These are phyloP conservation scores for Nitzschia inconspicua DNA, from an alignment of 108 stramenopile genomes.

Conservation along the genomic window DNA sequence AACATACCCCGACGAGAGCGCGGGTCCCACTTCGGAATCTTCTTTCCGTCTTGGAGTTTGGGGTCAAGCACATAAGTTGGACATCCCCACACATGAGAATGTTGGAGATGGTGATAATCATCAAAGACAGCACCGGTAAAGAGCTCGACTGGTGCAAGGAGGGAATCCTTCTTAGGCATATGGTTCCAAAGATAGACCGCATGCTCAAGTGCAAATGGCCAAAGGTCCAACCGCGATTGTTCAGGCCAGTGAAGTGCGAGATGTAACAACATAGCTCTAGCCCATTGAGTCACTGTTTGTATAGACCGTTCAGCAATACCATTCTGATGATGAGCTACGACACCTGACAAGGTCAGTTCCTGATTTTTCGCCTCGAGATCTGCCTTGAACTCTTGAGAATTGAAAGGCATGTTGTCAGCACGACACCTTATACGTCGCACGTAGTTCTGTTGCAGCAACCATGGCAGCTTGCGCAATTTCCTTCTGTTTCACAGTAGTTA, in stretches of 20 bases:
- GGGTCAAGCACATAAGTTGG: constrained; percentile 36
- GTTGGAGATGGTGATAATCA: constrained; percentile 1
- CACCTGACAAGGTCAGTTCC: constrained; percentile 30
- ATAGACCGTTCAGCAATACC: constrained; percentile 48
- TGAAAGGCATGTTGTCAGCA: constrained; percentile 32
- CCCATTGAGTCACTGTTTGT: constrained; percentile 26
- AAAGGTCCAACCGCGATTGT: constrained; percentile 12
- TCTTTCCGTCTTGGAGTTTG: constrained; percentile 30
- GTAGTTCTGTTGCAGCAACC: no score
- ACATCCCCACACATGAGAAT: constrained; percentile 27
- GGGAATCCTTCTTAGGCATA: constrained; percentile 13
- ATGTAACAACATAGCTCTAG: constrained; percentile 41
- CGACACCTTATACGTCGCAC: no score
- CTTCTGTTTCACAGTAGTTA: no score
- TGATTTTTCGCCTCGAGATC: constrained; percentile 12
- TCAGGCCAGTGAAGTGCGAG: constrained; percentile 45
- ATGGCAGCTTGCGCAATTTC: no score
- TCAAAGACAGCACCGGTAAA: constrained; percentile 2
- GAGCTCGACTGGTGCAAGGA: constrained; percentile 24
- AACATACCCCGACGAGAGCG: constrained; percentile 34
- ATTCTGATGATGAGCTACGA: constrained; percentile 60
- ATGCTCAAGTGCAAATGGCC: constrained; percentile 49
- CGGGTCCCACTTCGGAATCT: constrained; percentile 34
- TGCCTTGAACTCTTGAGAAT: background rate
- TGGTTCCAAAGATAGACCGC: constrained; percentile 36